Evolutionary conservation across 1,284 basidiomycete genomes (phyloP).

Genomic region (Coniferiporia sulphurascens): DNA sequence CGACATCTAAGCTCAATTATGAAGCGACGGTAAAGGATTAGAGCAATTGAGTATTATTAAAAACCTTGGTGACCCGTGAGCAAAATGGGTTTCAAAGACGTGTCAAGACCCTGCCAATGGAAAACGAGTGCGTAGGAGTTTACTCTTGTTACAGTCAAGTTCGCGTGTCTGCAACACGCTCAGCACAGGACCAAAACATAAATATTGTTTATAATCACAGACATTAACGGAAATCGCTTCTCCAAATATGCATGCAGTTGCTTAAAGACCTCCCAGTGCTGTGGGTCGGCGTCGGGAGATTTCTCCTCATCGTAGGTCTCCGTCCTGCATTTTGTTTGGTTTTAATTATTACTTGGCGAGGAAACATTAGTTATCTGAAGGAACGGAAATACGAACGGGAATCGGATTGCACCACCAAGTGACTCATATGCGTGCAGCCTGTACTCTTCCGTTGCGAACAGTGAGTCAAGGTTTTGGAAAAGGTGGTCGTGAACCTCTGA

Average conservation of each 20-base stretch:
- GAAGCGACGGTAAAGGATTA: background rate
- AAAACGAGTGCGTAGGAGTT: constrained; percentile 64
- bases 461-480: constrained; percentile 30
- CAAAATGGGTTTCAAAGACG: constrained; percentile 59
- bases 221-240: constrained; percentile 21
- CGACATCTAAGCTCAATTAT: constrained; percentile 30
- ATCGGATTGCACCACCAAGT: constrained; percentile 39
- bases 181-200: background rate
- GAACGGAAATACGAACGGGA: constrained; percentile 33
- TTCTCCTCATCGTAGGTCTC: constrained; percentile 23
- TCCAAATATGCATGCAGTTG: constrained; percentile 24
- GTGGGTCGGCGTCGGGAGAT: constrained; percentile 21
- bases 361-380: background rate
- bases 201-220: background rate
- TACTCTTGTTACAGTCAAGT: constrained; percentile 22
- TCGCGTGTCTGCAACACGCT: background rate
- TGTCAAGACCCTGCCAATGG: constrained; percentile 61
- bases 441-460: constrained; percentile 33
- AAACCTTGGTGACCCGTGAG: constrained; percentile 67
- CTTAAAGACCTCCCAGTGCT: constrained; percentile 23
- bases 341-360: background rate
- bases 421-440: constrained; percentile 36
- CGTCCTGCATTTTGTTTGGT: constrained; percentile 7
- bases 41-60: background rate
- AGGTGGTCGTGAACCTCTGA: constrained; percentile 25